Percentiles rank a stretch among this genome's conserved stretches.
Conservation (phyloP, 306 rosid species). For the Trifolium subterraneum region DNA sequence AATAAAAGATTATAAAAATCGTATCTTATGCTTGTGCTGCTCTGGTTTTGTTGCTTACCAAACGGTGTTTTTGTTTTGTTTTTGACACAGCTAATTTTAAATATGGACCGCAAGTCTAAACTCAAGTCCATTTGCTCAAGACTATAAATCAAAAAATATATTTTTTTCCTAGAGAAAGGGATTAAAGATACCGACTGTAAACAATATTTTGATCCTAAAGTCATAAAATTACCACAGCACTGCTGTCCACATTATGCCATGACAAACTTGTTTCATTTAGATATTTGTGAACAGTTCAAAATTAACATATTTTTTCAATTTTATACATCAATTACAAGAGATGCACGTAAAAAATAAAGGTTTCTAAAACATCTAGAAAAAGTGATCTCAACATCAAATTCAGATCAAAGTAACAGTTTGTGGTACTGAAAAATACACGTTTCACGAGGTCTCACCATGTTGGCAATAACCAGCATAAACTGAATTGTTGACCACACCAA, state of each 20-base stretch:
- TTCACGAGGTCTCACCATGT: constrained; percentile 62
- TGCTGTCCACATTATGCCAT: neutral
- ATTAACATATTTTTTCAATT: neutral
- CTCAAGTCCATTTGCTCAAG: neutral
- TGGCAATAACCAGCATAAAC: constrained; percentile 94
- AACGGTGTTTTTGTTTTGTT: neutral
- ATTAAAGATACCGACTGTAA: neutral
- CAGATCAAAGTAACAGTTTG: constrained; percentile 19
- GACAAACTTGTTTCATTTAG: constrained; percentile 27
- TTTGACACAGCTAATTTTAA: neutral
- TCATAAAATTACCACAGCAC: constrained; percentile 18
- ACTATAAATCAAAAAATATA: constrained; percentile 19
- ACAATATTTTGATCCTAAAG: constrained; percentile 7
- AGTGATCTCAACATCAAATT: neutral
- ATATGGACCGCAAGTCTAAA: neutral
- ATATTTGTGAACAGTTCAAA: constrained; percentile 15
- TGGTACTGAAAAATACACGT: neutral
- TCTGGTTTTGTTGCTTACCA: constrained; percentile 21
- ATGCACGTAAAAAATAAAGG: neutral
- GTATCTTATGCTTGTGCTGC: constrained; percentile 5
- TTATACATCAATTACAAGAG: neutral
- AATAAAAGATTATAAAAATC: neutral
- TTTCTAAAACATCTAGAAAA: neutral
- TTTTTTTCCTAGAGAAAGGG: neutral
- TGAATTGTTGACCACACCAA: constrained; percentile 91